Evolutionary conservation across 768 basidiomycete genomes (phyloP), one percentile per base, ranked within the genome.

Genomic region (Russula vinacea): DNA sequence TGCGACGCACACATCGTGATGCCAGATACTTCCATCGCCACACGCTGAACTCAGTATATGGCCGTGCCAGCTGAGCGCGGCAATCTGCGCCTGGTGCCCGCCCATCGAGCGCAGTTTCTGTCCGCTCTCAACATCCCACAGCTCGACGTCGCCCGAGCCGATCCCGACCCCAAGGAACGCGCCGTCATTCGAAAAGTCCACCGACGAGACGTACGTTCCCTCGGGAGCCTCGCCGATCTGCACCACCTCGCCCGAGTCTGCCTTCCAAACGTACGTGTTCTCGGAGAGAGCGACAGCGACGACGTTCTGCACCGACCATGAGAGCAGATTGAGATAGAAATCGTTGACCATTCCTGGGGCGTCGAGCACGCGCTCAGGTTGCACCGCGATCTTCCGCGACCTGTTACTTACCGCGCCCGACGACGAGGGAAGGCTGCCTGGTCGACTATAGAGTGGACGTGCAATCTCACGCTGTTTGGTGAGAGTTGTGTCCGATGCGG

Each of bases 291-390:
- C 96, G 60, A 99, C 95, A 2, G 90, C 94, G 13, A 99, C 85
- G 32, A 87, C 77, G 74, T 98, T 98, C 68, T 84, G 83, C 47
- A 81, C 82, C 40, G 89, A 90, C 97, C 97, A 99, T 19, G 88
- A 83, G 57, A 98, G 74, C 58, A 99, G 80, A 74, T 98, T 99
- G 71, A 99, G 85, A 72, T 99, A 99, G 74, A 96, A 99, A 74
- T 99, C 97, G 68, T 98, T 94, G 11, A 87, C 81, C 81, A 91
- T 87, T 7, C 92, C 92, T 1, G 94, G 94, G 0, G 96, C 96
- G 70, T 98, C 97, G 11, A 99, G 81, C 9, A 98, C 94, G n/a
- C 94, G 84, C 70, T 96, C 91, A 0, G 96, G 92, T 26, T 87
- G 84, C 0, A 90, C 90, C 0, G 94, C 83, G 59, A 98, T 92